Conservation (phyloP, 2,329 filamentous ascomycete genomes). For the Emmonsiellopsis sp. region DNA sequence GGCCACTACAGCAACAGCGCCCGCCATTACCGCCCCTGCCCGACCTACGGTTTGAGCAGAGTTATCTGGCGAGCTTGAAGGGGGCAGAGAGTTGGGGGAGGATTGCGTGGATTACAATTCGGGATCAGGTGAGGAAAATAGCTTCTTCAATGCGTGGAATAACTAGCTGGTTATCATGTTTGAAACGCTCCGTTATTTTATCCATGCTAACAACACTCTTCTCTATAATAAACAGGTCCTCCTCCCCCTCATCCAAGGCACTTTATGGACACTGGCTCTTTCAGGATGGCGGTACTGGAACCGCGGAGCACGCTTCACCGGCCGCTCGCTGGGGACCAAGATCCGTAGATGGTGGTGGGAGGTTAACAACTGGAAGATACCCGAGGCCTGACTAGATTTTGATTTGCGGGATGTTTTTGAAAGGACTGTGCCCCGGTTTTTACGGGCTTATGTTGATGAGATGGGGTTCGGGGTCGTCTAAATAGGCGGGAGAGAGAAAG, state of each 20-base stretch:
- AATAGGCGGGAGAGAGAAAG: too few species aligned
- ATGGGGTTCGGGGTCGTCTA: too few species aligned
- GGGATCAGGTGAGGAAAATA: conserved; percentile 62
- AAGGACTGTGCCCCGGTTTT: too few species aligned
- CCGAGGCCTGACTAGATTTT: conserved; percentile 21
- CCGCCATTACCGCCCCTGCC: conserved; percentile 58
- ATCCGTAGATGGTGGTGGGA: conserved; percentile 89
- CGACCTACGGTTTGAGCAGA: conserved; percentile 94
- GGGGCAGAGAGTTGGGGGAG: conserved; percentile 69
- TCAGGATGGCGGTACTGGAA: conserved; percentile 91
- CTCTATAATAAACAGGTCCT: conserved; percentile 51
- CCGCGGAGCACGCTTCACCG: conserved; percentile 63
- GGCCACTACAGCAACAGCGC: conserved; percentile 23
- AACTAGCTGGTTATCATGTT: not conserved
- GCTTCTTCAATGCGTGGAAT: not conserved
- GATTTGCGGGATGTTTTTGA: too few species aligned
- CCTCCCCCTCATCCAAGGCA: conserved; percentile 77
- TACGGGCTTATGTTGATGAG: too few species aligned
- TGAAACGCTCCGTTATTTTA: not conserved
- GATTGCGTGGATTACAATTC: conserved; percentile 71
- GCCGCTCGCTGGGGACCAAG: conserved; percentile 64
- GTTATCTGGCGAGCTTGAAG: conserved; percentile 84
- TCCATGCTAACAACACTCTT: not conserved
- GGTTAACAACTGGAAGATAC: conserved; percentile 81
- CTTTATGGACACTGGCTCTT: conserved; percentile 77